Base-by-base conservation (phyloP, 495 filamentous ascomycete species). In the Tuber microsphaerosporum region DNA sequence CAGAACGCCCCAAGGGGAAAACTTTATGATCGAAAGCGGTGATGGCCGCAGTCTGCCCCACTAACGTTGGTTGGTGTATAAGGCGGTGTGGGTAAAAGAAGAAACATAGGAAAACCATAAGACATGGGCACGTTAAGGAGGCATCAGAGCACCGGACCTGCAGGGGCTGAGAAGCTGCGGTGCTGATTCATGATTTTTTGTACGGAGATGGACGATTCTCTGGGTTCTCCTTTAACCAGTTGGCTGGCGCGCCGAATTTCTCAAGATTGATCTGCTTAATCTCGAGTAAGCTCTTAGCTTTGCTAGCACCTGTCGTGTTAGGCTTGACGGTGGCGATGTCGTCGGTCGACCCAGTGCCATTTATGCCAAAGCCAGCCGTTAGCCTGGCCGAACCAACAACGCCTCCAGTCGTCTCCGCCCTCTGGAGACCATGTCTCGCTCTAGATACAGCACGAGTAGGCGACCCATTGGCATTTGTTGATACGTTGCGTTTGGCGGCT, bases 321-420 rank as follows among this genome's bases (percentile, higher is more conserved):
- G 56, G 26, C 56, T 65, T 65, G 26, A 65, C 31, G 26, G 56
- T 65, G 56, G 56, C 56, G 31, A 65, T 65, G 26, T 65, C 56
- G 26, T 65, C 56, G 56, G 56, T 65, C 16, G 56, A 65, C 56
- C 56, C 56, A 14, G 56, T 19, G 56, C 56, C 56, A 65, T 65
- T 65, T 7, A 65, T 26, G 26, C 56, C 56, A 65, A 34, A 65
- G 26, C 56, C 26, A 34, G 26, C 26, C 56, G 31, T 34, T 34
- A 65, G 56, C 56, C 56, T 34, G 56, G 56, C 56, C 26, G 26
- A 17, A 19, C 56, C 56, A 16, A 61, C n/a, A 56, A n/a, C 56
- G 17, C 56, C 56, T 56, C 75, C 75, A n/a, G 71, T 74, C 19
- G 71, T 76, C 19, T 61, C 71, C 5, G 75, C 75, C 31, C 74